Base-by-base conservation (phyloP, 2,329 filamentous ascomycete species). In the Tolypocladium amazonense region DNA sequence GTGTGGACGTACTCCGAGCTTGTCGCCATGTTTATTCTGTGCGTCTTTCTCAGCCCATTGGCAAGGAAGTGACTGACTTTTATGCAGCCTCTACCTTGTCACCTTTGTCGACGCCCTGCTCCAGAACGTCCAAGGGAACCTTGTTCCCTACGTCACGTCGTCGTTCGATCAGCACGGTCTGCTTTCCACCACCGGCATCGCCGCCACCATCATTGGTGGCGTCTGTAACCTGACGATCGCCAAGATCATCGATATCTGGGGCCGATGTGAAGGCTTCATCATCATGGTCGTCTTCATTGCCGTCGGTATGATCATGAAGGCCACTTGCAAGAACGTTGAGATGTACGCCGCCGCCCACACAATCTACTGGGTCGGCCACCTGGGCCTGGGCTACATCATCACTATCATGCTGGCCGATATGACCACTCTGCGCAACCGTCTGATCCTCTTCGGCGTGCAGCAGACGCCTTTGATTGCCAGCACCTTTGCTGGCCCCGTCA, bases 131-230 rank as follows among this genome's bases (percentile, higher is more conserved):
- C 70, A 76, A 56, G 65, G 76, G 57, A 80, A 82, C 39, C 74
- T 89, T 56, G 79, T 81, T 20, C 80, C 84, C 39, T 89, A 86
- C 71, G 83, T 88, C 37, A 88, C 86, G 1, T 88, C 85, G 61
- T 77, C 81, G 3, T 89, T 88, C 67, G 76, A 76, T 45, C 77
- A 79, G 56, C 87, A 89, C 68, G 86, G 86, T 15, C 76, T 89
- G 39, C 77, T 89, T n/a, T 82, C 85, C 3, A 87, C 85, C 0
- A 81, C 88, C 52, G 75, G 81, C 57, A 84, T 89, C 33, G 79
- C 88, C 18, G 82, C 87, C 58, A 70, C 70, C 56, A 70, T 77
- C 52, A 68, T 78, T 15, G 70, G 71, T 53, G 75, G 72, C 50
- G 71, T 75, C 23, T 71, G 71, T 58, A 70, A 71, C 43, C 72